Conservation (phyloP, 2,329 filamentous ascomycete species). For the Zopfia rhizophila region DNA sequence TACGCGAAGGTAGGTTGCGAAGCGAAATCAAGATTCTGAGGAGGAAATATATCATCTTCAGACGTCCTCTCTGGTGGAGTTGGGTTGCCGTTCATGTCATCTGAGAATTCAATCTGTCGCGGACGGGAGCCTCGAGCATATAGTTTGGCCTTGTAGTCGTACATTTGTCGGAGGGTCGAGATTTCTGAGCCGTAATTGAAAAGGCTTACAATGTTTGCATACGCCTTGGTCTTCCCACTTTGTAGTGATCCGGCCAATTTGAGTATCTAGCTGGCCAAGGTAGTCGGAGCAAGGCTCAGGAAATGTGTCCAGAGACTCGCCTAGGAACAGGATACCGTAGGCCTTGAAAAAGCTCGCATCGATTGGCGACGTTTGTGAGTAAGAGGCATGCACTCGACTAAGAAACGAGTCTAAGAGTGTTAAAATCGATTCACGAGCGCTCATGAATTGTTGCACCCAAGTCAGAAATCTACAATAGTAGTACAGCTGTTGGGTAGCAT, state of each 20-base stretch:
- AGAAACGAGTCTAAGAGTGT: constrained; percentile 69
- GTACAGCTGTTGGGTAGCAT: constrained; percentile 68
- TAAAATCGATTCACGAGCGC: constrained; percentile 72
- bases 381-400: constrained; percentile 33
- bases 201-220: constrained; percentile 61
- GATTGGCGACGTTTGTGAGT: constrained; percentile 48
- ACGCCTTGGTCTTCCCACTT: constrained; percentile 65
- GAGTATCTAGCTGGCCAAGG: constrained; percentile 61
- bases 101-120: neutral
- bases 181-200: constrained; percentile 61
- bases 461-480: constrained; percentile 65
- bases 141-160: constrained; percentile 6
- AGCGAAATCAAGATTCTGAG: constrained; percentile 5
- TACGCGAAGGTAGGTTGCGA: constrained; percentile 24
- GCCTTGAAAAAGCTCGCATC: constrained; percentile 69
- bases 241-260: constrained; percentile 61
- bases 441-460: constrained; percentile 70
- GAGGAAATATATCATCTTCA: neutral
- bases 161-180: constrained; percentile 42
- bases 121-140: no score
- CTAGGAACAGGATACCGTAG: constrained; percentile 71
- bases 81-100: neutral
- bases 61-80: neutral
- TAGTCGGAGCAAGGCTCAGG: constrained; percentile 59
- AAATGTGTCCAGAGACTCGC: constrained; percentile 59